Evolutionary conservation across 2,329 filamentous ascomycete genomes (phyloP).

Genomic region (Fusarium ramigenum): DNA sequence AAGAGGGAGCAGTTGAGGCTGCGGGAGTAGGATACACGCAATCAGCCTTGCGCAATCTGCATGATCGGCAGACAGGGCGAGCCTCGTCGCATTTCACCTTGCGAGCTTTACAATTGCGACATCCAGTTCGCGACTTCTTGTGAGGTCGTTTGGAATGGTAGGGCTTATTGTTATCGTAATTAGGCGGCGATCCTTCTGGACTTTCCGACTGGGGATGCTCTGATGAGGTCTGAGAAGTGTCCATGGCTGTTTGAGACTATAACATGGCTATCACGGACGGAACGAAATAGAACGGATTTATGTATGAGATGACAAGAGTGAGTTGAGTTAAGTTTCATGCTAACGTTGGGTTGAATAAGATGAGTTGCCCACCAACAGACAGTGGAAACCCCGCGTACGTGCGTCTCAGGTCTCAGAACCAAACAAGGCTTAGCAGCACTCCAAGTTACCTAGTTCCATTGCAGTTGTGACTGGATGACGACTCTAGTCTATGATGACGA

Average conservation of each 20-base stretch:
- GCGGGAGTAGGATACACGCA: slow-evolving; percentile 56
- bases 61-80: slow-evolving; percentile 60
- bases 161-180: slow-evolving; percentile 33
- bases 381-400: slow-evolving; percentile 23
- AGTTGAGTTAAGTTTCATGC: background rate
- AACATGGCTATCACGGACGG: background rate
- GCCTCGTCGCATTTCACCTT: slow-evolving; percentile 58
- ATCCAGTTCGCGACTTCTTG: slow-evolving; percentile 64
- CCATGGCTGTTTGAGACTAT: slow-evolving; percentile 15
- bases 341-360: background rate
- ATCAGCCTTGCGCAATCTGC: slow-evolving; percentile 56
- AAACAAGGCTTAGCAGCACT: slow-evolving; percentile 23
- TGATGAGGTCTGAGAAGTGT: background rate
- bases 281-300: background rate
- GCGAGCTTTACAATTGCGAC: slow-evolving; percentile 63
- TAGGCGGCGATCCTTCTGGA: slow-evolving; percentile 20
- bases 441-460: background rate
- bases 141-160: slow-evolving; percentile 61
- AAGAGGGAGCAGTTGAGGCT: background rate
- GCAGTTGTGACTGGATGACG: slow-evolving; percentile 23
- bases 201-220: slow-evolving; percentile 14
- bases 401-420: background rate
- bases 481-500: slow-evolving; percentile 29
- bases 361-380: background rate
- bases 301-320: background rate